Base-by-base conservation (phyloP, 169 alveolate genomes). In the Cryptosporidium ryanae region DNA sequence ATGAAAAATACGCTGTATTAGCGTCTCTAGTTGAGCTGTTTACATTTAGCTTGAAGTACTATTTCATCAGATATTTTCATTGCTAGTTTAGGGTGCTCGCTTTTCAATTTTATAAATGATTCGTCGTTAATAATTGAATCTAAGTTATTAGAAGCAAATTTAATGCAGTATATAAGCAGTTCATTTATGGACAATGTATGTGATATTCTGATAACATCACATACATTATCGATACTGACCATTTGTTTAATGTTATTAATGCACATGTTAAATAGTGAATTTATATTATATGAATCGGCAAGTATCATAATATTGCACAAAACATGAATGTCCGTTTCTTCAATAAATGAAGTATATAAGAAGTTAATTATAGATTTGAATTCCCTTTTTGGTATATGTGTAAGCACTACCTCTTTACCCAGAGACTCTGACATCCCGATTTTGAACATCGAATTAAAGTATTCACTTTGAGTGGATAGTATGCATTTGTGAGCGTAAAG, bases 401-500 rank as follows among this genome's bases (percentile, higher is more conserved):
- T 54, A 17, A 76, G 63, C 2, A n/a, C 38, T 31, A 76, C 63
- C 25, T 55, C 71, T 59, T 76, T 61, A 17, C 64, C 38, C 2
- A 21, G 21, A 32, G 87, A 57, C 59, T 76, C 87, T 10, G 43
- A 25, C 87, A 76, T 76, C 7, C 87, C 87, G 34, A 31, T 48
- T 34, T 61, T 76, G 31, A 76, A 76, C 87, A 76, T 76, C 2
- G 87, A 55, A 34, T 59, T 76, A 61, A 76, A 76, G 64, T 76
- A 76, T 27, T 61, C 63, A 25, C 87, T 76, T 59, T 76, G 87
- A 34, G 87, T 25, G 4, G 48, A 61, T 3, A 76, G 54, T 10
- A 76, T 76, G 21, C 87, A 76, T 38, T 76, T 76, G 23, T 76
- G 87, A 7, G 87, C 87, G 34, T 76, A 61, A 6, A 76, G 52